Conservation (phyloP, 2,329 filamentous ascomycete genomes). For the Ophiostoma pallidulum region DNA sequence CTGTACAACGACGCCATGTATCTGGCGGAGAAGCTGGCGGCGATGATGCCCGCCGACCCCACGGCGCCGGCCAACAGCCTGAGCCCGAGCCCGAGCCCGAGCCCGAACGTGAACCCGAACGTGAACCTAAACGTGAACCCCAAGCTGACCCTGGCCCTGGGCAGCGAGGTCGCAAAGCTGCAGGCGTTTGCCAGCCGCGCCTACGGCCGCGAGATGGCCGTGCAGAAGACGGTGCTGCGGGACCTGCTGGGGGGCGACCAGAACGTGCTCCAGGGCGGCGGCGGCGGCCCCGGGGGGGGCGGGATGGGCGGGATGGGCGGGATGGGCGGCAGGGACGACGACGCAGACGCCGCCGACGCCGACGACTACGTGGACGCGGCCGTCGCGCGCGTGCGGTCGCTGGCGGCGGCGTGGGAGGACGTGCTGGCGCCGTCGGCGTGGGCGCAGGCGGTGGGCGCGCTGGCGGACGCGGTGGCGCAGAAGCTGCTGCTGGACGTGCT, state of each 20-base stretch:
- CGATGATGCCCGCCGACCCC: conserved; percentile 41
- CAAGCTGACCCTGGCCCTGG: conserved; percentile 43
- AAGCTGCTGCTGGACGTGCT: conserved; percentile 54
- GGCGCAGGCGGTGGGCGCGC: conserved; percentile 52
- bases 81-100: no score
- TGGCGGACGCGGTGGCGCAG: conserved; percentile 48
- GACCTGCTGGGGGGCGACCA: conserved; percentile 52
- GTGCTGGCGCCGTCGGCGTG: conserved; percentile 53
- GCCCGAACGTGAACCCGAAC: no score
- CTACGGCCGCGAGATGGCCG: conserved; percentile 50
- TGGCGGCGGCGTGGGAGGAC: conserved; percentile 47
- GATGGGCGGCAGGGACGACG: background rate
- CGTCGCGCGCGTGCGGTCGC: conserved; percentile 40
- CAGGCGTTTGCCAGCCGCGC: conserved; percentile 52
- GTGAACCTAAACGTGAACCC: no score
- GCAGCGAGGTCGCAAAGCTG: conserved; percentile 50
- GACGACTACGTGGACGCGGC: conserved; percentile 45
- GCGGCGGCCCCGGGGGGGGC: background rate
- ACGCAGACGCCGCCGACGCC: conserved; percentile 36
- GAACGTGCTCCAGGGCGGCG: conserved; percentile 40
- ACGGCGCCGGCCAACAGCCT: no score
- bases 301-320: no score
- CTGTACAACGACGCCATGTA: conserved; percentile 60
- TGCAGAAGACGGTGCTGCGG: conserved; percentile 51
- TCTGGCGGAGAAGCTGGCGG: conserved; percentile 46